Conservation (phyloP, 2,329 filamentous ascomycete genomes). For the Cryphonectria japonica region DNA sequence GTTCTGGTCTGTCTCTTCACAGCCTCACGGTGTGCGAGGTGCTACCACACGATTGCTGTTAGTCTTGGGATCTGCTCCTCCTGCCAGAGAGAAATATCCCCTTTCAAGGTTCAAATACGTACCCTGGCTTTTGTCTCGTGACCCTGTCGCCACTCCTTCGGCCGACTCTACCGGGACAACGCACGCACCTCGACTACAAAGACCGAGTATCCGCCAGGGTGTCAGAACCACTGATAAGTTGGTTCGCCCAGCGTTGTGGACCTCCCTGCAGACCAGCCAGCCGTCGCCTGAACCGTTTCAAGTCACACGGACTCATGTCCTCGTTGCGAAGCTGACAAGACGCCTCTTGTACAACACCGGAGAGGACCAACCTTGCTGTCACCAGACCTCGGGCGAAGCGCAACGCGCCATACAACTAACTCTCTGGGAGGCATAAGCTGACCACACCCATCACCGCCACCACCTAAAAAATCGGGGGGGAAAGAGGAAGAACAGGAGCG, state of each 20-base stretch:
- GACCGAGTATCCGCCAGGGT: slow-evolving; percentile 4
- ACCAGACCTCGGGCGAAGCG: slow-evolving; percentile 21
- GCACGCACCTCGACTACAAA: slow-evolving; percentile 12
- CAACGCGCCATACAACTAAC: slow-evolving; percentile 14
- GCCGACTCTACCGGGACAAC: slow-evolving; percentile 16
- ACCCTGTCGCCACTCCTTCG: slow-evolving; percentile 24
- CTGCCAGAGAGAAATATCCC: not conserved
- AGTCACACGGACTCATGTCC: slow-evolving; percentile 19
- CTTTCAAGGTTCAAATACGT: slow-evolving; percentile 13
- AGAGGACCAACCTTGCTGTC: slow-evolving; percentile 17
- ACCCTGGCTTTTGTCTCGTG: slow-evolving; percentile 23
- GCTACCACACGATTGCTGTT: not conserved
- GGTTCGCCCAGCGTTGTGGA: not conserved
- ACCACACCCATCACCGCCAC: slow-evolving; percentile 13
- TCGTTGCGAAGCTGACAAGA: slow-evolving; percentile 23
- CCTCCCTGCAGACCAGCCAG: not conserved
- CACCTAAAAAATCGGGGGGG: not conserved
- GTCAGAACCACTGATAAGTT: not conserved
- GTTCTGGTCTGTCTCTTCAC: not conserved
- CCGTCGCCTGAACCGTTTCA: slow-evolving; percentile 3
- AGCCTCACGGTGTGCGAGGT: not conserved
- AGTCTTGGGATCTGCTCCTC: slow-evolving; percentile 2
- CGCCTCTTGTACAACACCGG: slow-evolving; percentile 25
- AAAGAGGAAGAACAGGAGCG: not conserved
- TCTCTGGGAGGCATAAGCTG: slow-evolving; percentile 22